phyloP scores from a whole-genome alignment of 345 rosid genomes.

The Clarkia xantiana region DNA sequence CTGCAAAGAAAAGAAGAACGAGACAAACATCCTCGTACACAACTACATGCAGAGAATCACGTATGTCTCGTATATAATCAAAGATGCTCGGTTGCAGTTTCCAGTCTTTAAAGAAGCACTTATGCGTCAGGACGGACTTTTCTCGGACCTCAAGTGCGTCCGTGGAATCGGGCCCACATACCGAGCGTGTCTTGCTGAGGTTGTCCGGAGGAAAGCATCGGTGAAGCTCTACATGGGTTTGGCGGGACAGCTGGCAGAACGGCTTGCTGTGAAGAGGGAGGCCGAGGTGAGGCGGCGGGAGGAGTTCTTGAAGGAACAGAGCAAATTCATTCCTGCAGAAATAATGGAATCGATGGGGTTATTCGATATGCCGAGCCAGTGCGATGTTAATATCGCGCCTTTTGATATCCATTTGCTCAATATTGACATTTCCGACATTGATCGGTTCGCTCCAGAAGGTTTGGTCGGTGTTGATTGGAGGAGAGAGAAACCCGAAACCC shows the following conservation, averaged over 20 bases:
- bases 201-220: slow-evolving; percentile 84
- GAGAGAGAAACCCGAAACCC: slow-evolving; percentile 34
- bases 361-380: slow-evolving; percentile 74
- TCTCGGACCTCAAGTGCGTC: slow-evolving; percentile 57
- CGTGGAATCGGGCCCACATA: slow-evolving; percentile 87
- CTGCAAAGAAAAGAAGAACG: slow-evolving; percentile 75
- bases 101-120: slow-evolving; percentile 94
- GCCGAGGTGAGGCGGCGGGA: slow-evolving; percentile 80
- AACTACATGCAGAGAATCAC: slow-evolving; percentile 72
- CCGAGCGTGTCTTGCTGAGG: slow-evolving; percentile 95
- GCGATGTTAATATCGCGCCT: slow-evolving; percentile 84
- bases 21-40: slow-evolving; percentile 79
- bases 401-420: slow-evolving; percentile 68
- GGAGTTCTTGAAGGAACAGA: slow-evolving; percentile 63
- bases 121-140: slow-evolving; percentile 61
- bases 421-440: slow-evolving; percentile 64
- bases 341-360: slow-evolving; percentile 79
- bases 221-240: slow-evolving; percentile 96
- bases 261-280: slow-evolving; percentile 84
- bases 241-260: slow-evolving; percentile 98
- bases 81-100: slow-evolving; percentile 80
- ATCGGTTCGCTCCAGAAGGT: slow-evolving; percentile 76
- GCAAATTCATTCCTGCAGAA: slow-evolving; percentile 58
- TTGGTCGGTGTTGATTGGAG: slow-evolving; percentile 32
- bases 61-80: slow-evolving; percentile 48